A percentile compares a stretch with the other conserved stretches of the same genome.
phyloP scores from a whole-genome alignment of 1,284 basidiomycete species.

The Thecaphora frezii region DNA sequence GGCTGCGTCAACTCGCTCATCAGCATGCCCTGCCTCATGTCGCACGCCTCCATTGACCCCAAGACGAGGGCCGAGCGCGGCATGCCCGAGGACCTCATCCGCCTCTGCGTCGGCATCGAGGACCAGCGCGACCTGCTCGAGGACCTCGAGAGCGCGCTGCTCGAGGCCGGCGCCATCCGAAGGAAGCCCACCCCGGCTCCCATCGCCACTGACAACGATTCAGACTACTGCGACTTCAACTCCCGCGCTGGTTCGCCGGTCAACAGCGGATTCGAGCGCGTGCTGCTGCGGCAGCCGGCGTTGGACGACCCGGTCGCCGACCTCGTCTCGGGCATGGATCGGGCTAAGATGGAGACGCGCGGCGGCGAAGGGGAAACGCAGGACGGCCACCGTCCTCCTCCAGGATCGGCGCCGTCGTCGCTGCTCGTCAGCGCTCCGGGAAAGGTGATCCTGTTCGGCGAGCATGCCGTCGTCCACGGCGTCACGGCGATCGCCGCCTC shows the following conservation, averaged over 20 bases:
- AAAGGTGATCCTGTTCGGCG: conserved; percentile 96
- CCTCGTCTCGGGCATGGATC: conserved; percentile 42
- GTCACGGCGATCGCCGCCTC: conserved; percentile 93
- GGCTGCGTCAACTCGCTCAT: conserved; percentile 97
- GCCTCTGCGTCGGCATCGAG: conserved; percentile 97
- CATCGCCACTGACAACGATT: background rate
- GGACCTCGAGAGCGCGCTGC: conserved; percentile 87
- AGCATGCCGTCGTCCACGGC: conserved; percentile 98
- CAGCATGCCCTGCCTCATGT: conserved; percentile 99
- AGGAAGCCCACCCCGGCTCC: conserved; percentile 13
- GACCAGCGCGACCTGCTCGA: conserved; percentile 89
- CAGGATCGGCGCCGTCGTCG: conserved; percentile 27
- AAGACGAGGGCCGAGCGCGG: conserved; percentile 88
- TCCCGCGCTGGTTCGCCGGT: conserved; percentile 33
- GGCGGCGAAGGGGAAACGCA: conserved; percentile 44
- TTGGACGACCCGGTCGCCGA: conserved; percentile 22
- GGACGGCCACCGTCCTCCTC: background rate
- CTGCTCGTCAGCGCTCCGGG: conserved; percentile 70
- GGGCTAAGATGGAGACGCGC: conserved; percentile 43
- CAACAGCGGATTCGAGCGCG: conserved; percentile 22
- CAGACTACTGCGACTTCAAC: conserved; percentile 11
- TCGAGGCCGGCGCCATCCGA: conserved; percentile 83
- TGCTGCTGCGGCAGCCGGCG: conserved; percentile 12
- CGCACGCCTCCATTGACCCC: conserved; percentile 95
- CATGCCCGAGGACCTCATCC: conserved; percentile 94